A percentile compares a stretch with the other conserved stretches of the same genome.
These are phyloP conservation scores for Hymenoscyphus fraxineus DNA, from an alignment of 2,329 filamentous ascomycete genomes.

Conservation along the genomic window DNA sequence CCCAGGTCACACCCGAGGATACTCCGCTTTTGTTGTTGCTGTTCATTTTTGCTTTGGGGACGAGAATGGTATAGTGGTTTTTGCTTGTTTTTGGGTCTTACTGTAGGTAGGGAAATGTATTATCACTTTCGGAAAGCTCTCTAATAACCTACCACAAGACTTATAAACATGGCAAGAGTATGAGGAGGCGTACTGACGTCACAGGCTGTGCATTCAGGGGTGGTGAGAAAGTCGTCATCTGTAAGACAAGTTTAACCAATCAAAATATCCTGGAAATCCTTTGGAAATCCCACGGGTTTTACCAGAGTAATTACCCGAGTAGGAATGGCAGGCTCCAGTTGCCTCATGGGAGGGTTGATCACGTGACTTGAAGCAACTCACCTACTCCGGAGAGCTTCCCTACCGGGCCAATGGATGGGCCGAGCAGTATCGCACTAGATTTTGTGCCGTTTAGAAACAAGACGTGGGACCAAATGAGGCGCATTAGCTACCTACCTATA, in stretches of 20 bases:
- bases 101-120: not conserved
- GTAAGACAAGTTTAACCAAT: not conserved
- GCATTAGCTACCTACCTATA: no score
- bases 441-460: no score
- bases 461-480: no score
- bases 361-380: no score
- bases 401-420: no score
- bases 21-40: conserved; percentile 13
- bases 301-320: not conserved
- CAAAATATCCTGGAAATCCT: not conserved
- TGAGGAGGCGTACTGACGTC: not conserved
- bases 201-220: not conserved
- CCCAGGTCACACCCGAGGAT: conserved; percentile 12
- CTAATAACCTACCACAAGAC: not conserved
- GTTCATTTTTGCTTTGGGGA: not conserved
- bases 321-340: no score
- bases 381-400: no score
- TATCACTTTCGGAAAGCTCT: not conserved
- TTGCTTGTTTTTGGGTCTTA: not conserved
- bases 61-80: not conserved
- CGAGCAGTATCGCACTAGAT: no score
- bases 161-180: not conserved
- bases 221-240: not conserved
- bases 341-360: no score
- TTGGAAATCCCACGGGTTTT: not conserved